Percentiles rank a stretch among this genome's conserved stretches.
phyloP scores from a whole-genome alignment of 2,329 filamentous ascomycete genomes.

The Calonectria pteridis region DNA sequence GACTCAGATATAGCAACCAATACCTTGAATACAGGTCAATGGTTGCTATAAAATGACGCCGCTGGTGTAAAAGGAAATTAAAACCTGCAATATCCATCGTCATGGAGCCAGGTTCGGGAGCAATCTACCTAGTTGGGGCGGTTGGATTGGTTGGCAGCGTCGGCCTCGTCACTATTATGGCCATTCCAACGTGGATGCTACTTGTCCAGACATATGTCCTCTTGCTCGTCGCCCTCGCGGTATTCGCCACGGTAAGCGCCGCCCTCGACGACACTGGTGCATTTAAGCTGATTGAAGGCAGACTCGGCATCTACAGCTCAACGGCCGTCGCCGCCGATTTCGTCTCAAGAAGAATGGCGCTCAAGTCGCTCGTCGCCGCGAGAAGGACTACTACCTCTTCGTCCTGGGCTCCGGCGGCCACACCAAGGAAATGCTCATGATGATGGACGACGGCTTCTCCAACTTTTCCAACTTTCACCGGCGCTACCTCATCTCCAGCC shows the following conservation, averaged over 20 bases:
- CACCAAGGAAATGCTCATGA: conserved; percentile 92
- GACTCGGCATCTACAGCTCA: conserved; percentile 49
- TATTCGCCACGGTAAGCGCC: conserved; percentile 48
- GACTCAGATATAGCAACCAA: neutral
- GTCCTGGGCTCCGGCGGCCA: conserved; percentile 95
- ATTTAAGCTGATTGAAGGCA: conserved; percentile 23
- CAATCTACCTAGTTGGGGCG: conserved; percentile 15
- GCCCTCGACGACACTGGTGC: neutral
- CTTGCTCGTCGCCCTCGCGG: conserved; percentile 34
- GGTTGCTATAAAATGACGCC: neutral
- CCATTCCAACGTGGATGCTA: conserved; percentile 16
- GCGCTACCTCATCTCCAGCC: conserved; percentile 84
- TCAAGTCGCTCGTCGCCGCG: neutral
- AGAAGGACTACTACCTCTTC: conserved; percentile 73
- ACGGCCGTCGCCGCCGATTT: conserved; percentile 33
- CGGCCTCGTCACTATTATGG: conserved; percentile 3
- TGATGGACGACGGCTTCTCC: conserved; percentile 74
- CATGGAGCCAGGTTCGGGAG: conserved; percentile 14
- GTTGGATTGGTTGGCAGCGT: conserved; percentile 1
- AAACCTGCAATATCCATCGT: neutral
- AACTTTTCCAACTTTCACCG: conserved; percentile 70
- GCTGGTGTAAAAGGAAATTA: neutral
- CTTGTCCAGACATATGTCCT: conserved; percentile 34
- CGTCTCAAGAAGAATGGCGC: conserved; percentile 30
- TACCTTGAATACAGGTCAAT: neutral